Conservation (phyloP, 805 yeast species). For the Limtongia smithiae region DNA sequence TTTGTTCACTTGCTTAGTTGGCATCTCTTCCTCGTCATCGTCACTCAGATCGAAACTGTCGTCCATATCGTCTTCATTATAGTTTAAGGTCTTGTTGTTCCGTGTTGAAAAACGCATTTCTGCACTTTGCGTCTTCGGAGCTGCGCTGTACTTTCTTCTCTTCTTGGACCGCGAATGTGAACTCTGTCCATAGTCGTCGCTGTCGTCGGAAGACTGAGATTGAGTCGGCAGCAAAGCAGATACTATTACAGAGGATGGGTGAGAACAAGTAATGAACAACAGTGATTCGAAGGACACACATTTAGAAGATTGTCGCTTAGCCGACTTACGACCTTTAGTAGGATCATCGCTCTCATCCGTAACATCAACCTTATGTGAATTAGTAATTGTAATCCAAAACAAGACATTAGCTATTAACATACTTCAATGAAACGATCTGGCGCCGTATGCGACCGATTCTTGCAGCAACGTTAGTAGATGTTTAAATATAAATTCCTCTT, state of each 20-base stretch:
- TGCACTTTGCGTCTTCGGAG: slow-evolving; percentile 19
- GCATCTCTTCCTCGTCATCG: too few relatives aligned
- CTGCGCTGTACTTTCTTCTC: slow-evolving; percentile 27
- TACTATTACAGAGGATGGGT: neutral
- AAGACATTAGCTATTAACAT: neutral
- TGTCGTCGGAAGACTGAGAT: slow-evolving; percentile 18
- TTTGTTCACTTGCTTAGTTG: too few relatives aligned
- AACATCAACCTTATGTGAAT: slow-evolving; percentile 7
- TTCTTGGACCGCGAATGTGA: slow-evolving; percentile 17
- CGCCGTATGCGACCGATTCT: slow-evolving; percentile 36
- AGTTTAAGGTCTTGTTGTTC: slow-evolving; percentile 67
- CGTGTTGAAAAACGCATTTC: slow-evolving; percentile 69
- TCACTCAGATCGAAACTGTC: slow-evolving; percentile 50
- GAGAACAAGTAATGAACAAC: neutral
- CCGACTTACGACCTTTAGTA: slow-evolving; percentile 5
- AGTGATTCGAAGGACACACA: neutral
- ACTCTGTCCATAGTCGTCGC: slow-evolving; percentile 22
- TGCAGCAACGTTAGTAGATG: neutral
- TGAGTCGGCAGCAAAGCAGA: neutral
- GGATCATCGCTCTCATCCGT: slow-evolving; percentile 21
- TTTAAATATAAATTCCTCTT: too few relatives aligned
- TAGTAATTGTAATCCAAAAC: neutral
- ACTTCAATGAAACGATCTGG: slow-evolving; percentile 34
- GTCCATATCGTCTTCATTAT: slow-evolving; percentile 59
- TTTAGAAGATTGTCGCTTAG: slow-evolving; percentile 4